These are phyloP conservation scores for Podila clonocystis DNA, from an alignment of 192 early-diverging fungal genomes.

Conservation along the genomic window DNA sequence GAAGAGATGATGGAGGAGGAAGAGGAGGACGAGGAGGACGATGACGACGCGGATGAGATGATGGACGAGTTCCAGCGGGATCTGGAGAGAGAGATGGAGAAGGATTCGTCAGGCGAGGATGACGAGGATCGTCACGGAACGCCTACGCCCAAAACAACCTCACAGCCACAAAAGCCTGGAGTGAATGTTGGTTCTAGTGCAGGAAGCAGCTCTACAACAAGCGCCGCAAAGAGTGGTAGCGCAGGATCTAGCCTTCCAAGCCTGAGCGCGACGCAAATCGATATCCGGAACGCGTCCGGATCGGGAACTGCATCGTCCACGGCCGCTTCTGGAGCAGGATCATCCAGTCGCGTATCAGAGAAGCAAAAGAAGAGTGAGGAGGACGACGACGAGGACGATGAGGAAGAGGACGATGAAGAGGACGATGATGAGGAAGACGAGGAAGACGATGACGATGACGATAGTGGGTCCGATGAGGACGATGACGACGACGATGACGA, in stretches of 20 bases:
- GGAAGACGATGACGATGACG: slow-evolving; percentile 59
- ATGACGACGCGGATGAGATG: slow-evolving; percentile 53
- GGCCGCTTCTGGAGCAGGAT: background rate
- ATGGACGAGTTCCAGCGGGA: slow-evolving; percentile 38
- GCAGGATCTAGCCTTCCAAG: background rate
- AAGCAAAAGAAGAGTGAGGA: slow-evolving; percentile 35
- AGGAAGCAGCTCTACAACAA: background rate
- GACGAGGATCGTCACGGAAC: slow-evolving; percentile 26
- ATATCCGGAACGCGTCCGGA: background rate
- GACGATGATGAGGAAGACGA: slow-evolving; percentile 59
- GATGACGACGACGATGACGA: slow-evolving; percentile 63
- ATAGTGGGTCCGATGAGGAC: slow-evolving; percentile 63
- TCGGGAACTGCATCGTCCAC: background rate
- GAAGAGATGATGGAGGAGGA: slow-evolving; percentile 53
- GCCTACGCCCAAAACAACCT: background rate
- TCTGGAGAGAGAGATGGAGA: slow-evolving; percentile 49
- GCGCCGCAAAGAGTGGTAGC: background rate
- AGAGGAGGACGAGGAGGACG: slow-evolving; percentile 52
- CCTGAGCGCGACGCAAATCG: background rate
- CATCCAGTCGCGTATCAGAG: background rate
- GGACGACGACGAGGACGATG: slow-evolving; percentile 44
- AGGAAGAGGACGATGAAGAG: slow-evolving; percentile 37
- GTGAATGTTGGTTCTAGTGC: too few relatives aligned
- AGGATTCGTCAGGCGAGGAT: slow-evolving; percentile 47
- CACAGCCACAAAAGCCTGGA: background rate